Evolutionary conservation across 352 stramenopile genomes (phyloP), one percentile per base, ranked within the genome.

Genomic region (Phytophthora idaei): DNA sequence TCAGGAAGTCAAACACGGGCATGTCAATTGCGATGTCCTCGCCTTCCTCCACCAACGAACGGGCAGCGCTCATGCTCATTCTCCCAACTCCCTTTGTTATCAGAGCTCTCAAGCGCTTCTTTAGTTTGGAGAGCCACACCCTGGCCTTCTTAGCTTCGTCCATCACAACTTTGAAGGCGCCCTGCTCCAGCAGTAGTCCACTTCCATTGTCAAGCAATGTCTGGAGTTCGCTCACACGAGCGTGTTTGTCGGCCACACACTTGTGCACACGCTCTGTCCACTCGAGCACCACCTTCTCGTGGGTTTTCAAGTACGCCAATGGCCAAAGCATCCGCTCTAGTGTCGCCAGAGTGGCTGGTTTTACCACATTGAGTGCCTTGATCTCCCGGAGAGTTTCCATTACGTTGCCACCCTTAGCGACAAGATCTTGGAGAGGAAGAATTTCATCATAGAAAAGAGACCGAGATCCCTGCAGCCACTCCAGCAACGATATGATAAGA

Each of bases 71-170:
- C 37, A 95, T 74, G 39, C 77, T 90, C 56, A 96, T 71, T 15
- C 88, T 82, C 6, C 57, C 75, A n/a, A 86, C 66, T 29, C 86
- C 73, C 55, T 93, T 94, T 7, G 76, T 84, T 53, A 90, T 83
- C n/a, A 93, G 54, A 42, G 75, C 72, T 36, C 89, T 90, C 29
- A 94, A 59, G 15, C 85, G 79, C 60, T 96, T 96, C 60, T 94
- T 95, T 11, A 93, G 54, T 67, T 96, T 96, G 0, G 80, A 76
- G 0, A 96, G 79, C 89, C 89, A 96, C 34, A 87, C 53, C 21
- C 91, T 92, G 0, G 83, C 83, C 42, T 89, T 89, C 67, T 89
- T 94, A 8, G 90, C 72, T 69, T 96, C 89, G 32, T 94, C 82
- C 71, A 92, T 77, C 15, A 96, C 76, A 46, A 87, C 57, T 39